Evolutionary conservation across 202 grass and related monocot genomes (phyloP).

Genomic region (Musa balbisiana): DNA sequence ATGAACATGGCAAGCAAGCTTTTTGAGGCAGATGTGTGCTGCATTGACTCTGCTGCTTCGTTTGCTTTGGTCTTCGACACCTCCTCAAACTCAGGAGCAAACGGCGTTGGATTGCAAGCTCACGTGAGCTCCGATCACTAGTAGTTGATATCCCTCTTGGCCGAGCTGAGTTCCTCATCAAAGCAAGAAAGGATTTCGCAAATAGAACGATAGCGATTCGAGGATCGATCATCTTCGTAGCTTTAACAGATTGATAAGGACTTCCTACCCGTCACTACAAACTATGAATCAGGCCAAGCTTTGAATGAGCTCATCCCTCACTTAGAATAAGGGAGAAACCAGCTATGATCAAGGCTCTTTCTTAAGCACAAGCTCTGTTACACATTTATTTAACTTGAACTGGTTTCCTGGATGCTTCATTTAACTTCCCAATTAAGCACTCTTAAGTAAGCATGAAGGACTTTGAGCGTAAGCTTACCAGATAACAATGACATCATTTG

Average conservation of each 20-base stretch:
- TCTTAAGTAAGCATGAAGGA: no score
- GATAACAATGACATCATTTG: not conserved
- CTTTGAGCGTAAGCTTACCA: no score
- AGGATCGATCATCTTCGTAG: not conserved
- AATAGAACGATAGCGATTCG: not conserved
- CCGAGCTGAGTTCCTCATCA: not conserved
- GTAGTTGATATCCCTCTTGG: not conserved
- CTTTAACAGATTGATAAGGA: not conserved
- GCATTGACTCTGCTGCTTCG: no score
- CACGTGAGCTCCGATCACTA: not conserved
- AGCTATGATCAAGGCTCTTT: not conserved
- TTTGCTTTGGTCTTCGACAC: no score
- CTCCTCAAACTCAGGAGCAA: not conserved
- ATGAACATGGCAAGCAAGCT: no score
- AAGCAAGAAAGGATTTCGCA: not conserved
- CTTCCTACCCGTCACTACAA: not conserved
- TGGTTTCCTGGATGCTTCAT: not conserved
- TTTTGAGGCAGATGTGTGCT: no score
- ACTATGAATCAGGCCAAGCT: not conserved
- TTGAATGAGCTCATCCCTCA: not conserved
- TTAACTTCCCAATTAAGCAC: not conserved
- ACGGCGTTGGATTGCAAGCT: not conserved
- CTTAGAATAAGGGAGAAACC: not conserved
- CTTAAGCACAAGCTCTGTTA: not conserved
- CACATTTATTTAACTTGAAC: not conserved